Base-by-base conservation (phyloP, 140 eudicot species). In the Bidens hawaiensis region DNA sequence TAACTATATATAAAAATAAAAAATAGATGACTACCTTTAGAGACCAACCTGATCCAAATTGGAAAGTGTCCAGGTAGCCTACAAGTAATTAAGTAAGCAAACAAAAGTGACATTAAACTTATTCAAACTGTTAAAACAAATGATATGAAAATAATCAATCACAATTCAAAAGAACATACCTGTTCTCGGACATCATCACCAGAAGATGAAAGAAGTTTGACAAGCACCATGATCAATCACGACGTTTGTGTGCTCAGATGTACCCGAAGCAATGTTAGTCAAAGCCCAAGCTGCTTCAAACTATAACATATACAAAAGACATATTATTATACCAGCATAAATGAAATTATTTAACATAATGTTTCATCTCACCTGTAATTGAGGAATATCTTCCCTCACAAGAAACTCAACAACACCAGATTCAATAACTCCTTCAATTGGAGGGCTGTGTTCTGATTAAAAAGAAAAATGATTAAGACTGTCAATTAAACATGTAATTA, bases 401-500 rank as follows among this genome's bases (percentile, higher is more conserved):
- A 89, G 94, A 45, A 82, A 89, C 68, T 85, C 84, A 57, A 89
- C 95, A 61, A 89, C 95, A 22, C 97, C 97, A 21, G 97, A 74
- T 45, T 80, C 77, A 45, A 89, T 81, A 61, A 89, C 95, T 74
- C 85, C 95, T 67, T 89, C 91, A 31, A 85, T 89, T 2, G 97
- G 95, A 49, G 96, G 96, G 59, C 81, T 88, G 62, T 95, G 83
- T 57, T 89, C 97, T 88, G 69, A 0, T 48, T 23, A 38, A 1
- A 52, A 2, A 26, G 28, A 62, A 10, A n/a, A n/a, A n/a, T n/a
- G n/a, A n/a, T n/a, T n/a, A n/a, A n/a, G n/a, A 62, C 8, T 13
- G 10, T 27, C 6, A 36, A 70, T 51, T 36, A 60, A 54, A 27
- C 43, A 48, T 15, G 70, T 48, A 25, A 1, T 4, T n/a, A n/a